Evolutionary conservation across 2,329 filamentous ascomycete genomes (phyloP).

Genomic region (Ascochyta lentis): DNA sequence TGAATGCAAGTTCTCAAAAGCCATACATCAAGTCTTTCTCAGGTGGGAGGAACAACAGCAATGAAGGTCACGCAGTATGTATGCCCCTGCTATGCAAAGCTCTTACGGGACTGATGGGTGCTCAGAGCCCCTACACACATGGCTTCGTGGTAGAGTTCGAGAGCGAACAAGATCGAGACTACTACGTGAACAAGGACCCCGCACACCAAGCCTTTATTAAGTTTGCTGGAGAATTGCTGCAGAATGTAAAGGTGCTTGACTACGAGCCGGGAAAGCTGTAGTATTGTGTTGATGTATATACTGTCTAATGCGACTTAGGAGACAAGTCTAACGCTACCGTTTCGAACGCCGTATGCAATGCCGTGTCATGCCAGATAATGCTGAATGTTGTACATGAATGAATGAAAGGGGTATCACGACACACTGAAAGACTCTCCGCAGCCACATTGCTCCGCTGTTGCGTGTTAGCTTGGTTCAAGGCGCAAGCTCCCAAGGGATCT

Average conservation of each 20-base stretch:
- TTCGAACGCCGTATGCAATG: conserved; percentile 27
- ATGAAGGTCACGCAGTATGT: conserved; percentile 66
- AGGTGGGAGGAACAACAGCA: conserved; percentile 68
- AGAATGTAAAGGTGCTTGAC: conserved; percentile 66
- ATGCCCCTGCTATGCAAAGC: neutral
- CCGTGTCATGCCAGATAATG: conserved; percentile 37
- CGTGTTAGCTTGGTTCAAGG: conserved; percentile 29
- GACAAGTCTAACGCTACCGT: neutral
- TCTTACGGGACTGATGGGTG: neutral
- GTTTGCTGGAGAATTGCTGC: conserved; percentile 55
- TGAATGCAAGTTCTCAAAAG: conserved; percentile 64
- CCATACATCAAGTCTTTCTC: conserved; percentile 66
- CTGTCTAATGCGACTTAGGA: conserved; percentile 8
- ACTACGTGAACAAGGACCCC: conserved; percentile 71
- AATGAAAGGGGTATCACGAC: conserved; percentile 41
- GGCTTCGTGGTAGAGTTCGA: conserved; percentile 73
- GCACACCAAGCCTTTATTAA: conserved; percentile 67
- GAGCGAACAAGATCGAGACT: conserved; percentile 68
- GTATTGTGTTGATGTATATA: conserved; percentile 4
- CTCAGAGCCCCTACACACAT: conserved; percentile 68
- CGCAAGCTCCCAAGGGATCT: conserved; percentile 53
- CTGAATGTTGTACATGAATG: conserved; percentile 27
- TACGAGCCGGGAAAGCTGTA: conserved; percentile 58
- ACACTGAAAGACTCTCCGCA: conserved; percentile 92
- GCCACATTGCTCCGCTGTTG: conserved; percentile 89